Conservation (phyloP, 108 stramenopile genomes). For the Discostella pseudostelligera region DNA sequence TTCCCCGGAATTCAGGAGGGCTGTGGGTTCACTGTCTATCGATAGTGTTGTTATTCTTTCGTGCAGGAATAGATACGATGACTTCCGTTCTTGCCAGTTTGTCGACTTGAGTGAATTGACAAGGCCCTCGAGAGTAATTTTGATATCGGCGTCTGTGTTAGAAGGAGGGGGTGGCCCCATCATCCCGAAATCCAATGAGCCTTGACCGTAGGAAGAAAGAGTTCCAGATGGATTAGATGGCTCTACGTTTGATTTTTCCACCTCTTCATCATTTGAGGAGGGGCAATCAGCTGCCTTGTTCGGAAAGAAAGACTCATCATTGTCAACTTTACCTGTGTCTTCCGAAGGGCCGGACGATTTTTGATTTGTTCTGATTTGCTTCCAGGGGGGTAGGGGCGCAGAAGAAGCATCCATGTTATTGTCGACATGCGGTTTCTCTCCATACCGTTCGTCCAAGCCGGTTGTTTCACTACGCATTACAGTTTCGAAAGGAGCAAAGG, state of each 20-base stretch:
- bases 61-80: slow-evolving; percentile 59
- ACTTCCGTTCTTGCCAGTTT: slow-evolving; percentile 73
- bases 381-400: too few species aligned
- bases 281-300: background rate
- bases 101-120: slow-evolving; percentile 48
- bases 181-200: background rate
- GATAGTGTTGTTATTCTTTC: slow-evolving; percentile 28
- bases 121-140: slow-evolving; percentile 56
- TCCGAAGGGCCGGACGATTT: background rate
- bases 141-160: slow-evolving; percentile 32
- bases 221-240: background rate
- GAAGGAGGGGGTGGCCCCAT: slow-evolving; percentile 4
- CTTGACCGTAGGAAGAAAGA: slow-evolving; percentile 1
- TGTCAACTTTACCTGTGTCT: slow-evolving; percentile 1
- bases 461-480: background rate
- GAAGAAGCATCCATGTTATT: background rate
- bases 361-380: too few species aligned
- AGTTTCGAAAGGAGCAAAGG: background rate
- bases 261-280: background rate
- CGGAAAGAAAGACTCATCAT: background rate
- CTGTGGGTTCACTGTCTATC: slow-evolving; percentile 20
- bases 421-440: background rate
- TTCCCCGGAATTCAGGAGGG: slow-evolving; percentile 38
- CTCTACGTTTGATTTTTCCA: background rate
- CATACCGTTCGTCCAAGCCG: too few species aligned